Percentiles rank a stretch among this genome's conserved stretches.
Conservation (phyloP, 1,139 yeast species). For the Kluyveromyces sp. region DNA sequence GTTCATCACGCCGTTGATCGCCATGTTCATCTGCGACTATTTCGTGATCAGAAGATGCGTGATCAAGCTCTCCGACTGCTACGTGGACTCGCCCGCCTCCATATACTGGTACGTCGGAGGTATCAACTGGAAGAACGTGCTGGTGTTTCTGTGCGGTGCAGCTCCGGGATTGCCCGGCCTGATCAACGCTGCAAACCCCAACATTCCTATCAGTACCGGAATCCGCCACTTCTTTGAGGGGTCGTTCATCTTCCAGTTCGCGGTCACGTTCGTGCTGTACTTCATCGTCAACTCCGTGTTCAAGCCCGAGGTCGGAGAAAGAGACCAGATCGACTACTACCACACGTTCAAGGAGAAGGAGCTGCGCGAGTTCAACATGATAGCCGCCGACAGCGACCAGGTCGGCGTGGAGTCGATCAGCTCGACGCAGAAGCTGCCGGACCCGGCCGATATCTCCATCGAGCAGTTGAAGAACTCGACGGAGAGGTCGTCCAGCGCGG, state of each 20-base stretch:
- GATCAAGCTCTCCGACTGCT: conserved; percentile 30
- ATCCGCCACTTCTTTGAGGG: conserved; percentile 22
- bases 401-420: not conserved
- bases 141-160: conserved; percentile 15
- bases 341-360: conserved; percentile 33
- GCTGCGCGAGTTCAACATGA: not conserved
- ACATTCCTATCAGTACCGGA: conserved; percentile 14
- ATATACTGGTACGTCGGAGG: conserved; percentile 32
- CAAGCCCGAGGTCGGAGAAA: conserved; percentile 25
- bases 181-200: conserved; percentile 23
- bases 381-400: not conserved
- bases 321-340: conserved; percentile 33
- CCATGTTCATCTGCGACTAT: conserved; percentile 32
- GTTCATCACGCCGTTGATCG: conserved; percentile 34
- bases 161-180: conserved; percentile 30
- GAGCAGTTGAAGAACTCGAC: no score
- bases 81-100: conserved; percentile 24
- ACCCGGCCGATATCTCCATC: not conserved
- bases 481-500: no score
- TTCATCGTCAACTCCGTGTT: not conserved
- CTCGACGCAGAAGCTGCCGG: not conserved
- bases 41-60: conserved; percentile 28
- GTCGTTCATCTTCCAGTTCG: conserved; percentile 17
- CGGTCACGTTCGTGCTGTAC: conserved; percentile 5
- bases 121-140: conserved; percentile 26